These are phyloP conservation scores for Sporodiniella umbellata DNA, from an alignment of 371 early-diverging fungal species.

Conservation along the genomic window DNA sequence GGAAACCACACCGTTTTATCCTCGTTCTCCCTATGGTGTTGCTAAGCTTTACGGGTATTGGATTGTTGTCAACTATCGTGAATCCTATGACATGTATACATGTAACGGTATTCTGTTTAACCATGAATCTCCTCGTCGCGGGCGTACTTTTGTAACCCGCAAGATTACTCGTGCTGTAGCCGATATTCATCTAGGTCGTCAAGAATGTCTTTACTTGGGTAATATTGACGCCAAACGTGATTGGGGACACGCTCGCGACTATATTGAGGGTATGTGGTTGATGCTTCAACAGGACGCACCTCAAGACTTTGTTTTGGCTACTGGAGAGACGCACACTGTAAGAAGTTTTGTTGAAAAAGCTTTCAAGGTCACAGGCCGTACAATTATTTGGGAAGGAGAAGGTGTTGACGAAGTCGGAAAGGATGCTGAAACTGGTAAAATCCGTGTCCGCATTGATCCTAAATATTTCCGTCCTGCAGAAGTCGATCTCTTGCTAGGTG, in stretches of 20 bases:
- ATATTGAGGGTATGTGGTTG: constrained; percentile 87
- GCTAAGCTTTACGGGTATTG: constrained; percentile 85
- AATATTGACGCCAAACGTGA: constrained; percentile 86
- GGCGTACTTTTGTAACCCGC: constrained; percentile 82
- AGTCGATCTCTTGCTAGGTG: constrained; percentile 79
- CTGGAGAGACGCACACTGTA: constrained; percentile 85
- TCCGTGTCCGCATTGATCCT: constrained; percentile 73
- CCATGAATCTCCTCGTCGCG: constrained; percentile 84
- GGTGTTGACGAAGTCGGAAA: constrained; percentile 73
- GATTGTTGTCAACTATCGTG: constrained; percentile 82
- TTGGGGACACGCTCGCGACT: constrained; percentile 90
- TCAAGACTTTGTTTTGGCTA: constrained; percentile 82
- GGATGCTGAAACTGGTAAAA: constrained; percentile 61
- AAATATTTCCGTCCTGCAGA: constrained; percentile 86
- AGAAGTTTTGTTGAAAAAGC: constrained; percentile 80
- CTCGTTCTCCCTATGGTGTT: constrained; percentile 83
- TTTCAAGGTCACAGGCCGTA: constrained; percentile 66
- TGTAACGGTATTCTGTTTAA: constrained; percentile 88
- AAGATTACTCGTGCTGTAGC: constrained; percentile 85
- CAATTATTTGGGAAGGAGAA: constrained; percentile 78
- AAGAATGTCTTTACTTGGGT: constrained; percentile 74
- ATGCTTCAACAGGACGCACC: constrained; percentile 82
- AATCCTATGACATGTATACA: constrained; percentile 80
- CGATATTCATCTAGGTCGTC: constrained; percentile 67
- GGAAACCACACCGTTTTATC: constrained; percentile 87